A percentile compares a stretch with the other conserved stretches of the same genome.
Conservation (phyloP, 164 flowering plant genomes). For the Annona squamosa region DNA sequence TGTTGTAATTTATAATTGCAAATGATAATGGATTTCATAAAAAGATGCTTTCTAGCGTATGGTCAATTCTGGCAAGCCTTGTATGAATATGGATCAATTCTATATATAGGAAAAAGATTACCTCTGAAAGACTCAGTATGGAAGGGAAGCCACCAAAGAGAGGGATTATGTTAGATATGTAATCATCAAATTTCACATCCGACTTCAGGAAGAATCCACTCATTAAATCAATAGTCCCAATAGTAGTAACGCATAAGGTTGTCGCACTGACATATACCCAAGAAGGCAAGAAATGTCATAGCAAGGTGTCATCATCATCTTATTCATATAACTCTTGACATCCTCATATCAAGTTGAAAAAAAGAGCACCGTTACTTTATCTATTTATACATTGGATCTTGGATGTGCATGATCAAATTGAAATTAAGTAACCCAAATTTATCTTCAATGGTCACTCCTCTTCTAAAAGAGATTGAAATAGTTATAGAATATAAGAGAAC, state of each 20-base stretch:
- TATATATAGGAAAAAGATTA: slow-evolving; percentile 16
- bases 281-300: slow-evolving; percentile 23
- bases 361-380: no score
- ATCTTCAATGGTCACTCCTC: no score
- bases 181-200: slow-evolving; percentile 52
- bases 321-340: no score
- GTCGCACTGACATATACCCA: slow-evolving; percentile 86
- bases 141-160: slow-evolving; percentile 86
- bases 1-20: slow-evolving; percentile 34
- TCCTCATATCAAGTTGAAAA: no score
- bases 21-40: no score
- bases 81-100: not conserved
- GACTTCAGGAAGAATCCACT: no score
- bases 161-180: slow-evolving; percentile 71
- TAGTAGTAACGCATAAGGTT: slow-evolving; percentile 61
- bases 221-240: slow-evolving; percentile 69
- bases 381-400: no score
- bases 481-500: no score
- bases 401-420: no score
- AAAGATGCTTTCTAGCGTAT: not conserved
- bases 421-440: no score
- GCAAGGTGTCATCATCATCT: no score
- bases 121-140: slow-evolving; percentile 91
- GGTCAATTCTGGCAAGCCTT: not conserved
- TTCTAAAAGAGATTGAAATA: no score